Evolutionary conservation across 169 alveolate genomes (phyloP).

Genomic region (Cryptosporidium parvum): DNA sequence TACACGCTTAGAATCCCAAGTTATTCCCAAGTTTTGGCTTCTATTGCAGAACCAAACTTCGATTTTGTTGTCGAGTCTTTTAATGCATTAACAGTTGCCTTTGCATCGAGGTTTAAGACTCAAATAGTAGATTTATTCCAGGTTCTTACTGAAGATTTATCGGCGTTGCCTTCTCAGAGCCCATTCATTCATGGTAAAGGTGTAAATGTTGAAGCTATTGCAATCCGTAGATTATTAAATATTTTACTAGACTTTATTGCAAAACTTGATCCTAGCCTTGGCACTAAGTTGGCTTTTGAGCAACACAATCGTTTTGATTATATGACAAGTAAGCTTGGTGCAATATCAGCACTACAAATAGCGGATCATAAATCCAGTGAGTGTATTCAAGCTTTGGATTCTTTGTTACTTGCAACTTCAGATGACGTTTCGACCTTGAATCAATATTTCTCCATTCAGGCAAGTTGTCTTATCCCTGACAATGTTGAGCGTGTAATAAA

Average conservation of each 20-base stretch:
- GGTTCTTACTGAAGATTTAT: slow-evolving; percentile 21
- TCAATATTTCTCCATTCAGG: slow-evolving; percentile 38
- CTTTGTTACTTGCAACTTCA: slow-evolving; percentile 9
- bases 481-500: slow-evolving; percentile 36
- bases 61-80: slow-evolving; percentile 41
- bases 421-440: slow-evolving; percentile 44
- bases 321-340: slow-evolving; percentile 66
- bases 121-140: slow-evolving; percentile 33
- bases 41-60: slow-evolving; percentile 31
- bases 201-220: slow-evolving; percentile 57
- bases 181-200: slow-evolving; percentile 58
- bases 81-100: slow-evolving; percentile 10
- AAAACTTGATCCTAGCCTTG: slow-evolving; percentile 20
- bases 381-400: slow-evolving; percentile 33
- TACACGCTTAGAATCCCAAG: slow-evolving; percentile 52
- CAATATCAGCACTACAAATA: slow-evolving; percentile 43
- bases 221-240: slow-evolving; percentile 51
- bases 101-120: slow-evolving; percentile 7
- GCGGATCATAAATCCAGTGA: slow-evolving; percentile 35
- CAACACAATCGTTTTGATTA: slow-evolving; percentile 20
- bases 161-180: slow-evolving; percentile 48
- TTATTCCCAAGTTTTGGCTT: slow-evolving; percentile 13
- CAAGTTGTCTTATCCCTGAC: slow-evolving; percentile 40
- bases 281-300: slow-evolving; percentile 41
- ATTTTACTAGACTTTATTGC: slow-evolving; percentile 41